Evolutionary conservation across 805 yeast species (phyloP), one percentile per base, ranked within the genome.

Genomic region (Suhomyces sp.): DNA sequence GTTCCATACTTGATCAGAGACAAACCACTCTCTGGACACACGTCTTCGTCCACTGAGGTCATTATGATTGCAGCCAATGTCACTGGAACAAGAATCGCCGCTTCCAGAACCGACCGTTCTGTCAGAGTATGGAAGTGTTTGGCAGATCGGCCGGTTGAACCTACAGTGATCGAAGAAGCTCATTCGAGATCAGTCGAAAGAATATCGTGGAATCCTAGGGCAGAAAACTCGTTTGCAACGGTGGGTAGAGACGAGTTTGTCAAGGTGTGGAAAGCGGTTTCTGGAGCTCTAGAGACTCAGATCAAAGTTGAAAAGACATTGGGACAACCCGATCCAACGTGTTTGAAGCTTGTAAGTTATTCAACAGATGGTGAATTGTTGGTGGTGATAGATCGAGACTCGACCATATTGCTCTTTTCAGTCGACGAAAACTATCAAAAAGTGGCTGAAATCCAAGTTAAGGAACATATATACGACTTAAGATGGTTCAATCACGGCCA

Each of bases 201-300:
- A 15, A 39, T 78, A 6, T 46, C 68, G 2, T 78, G 81, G 81
- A 60, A 70, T 30, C 81, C 83, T 0, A 49, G 50, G 13, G 50
- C 62, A 19, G 74, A 76, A 19, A 60, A 61, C 26, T 46, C 60
- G 9, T 60, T 78, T 35, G 79, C 73, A 3, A 61, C 74, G 5
- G 77, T 72, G 22, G 77, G 77, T 5, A 46, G 63, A 19, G 83
- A 76, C 45, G 60, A 62, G 9, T 46, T 41, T 28, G 56, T 78
- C 23, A 70, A 71, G 43, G 40, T 74, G 19, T 73, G 81, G 81
- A 42, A 47, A 15, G 72, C 70, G 25, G 46, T 52, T 16, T 51
- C 50, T 21, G 75, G 74, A 6, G 45, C 46, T 11, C 36, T 58
- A 11, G 54, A 60, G 19, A 49, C 50, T 33, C 56, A 56, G 32